Conservation (phyloP, 2,329 filamentous ascomycete species). For the Talaromyces sp. region DNA sequence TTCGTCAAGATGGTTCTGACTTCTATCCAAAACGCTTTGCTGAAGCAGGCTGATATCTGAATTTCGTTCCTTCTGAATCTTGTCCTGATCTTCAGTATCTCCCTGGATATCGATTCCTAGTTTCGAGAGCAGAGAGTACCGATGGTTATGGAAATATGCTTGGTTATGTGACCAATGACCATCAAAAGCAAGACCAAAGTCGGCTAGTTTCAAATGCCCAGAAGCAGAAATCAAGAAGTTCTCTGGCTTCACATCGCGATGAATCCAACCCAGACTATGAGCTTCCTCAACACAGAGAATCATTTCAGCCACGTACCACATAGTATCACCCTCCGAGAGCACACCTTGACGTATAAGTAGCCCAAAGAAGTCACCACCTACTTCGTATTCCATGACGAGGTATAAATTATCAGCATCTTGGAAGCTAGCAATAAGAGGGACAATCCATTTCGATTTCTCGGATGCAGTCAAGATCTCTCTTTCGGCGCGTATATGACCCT, state of each 20-base stretch:
- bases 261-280: conserved; percentile 82
- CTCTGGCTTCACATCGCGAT: conserved; percentile 94
- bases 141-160: conserved; percentile 75
- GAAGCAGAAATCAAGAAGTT: conserved; percentile 88
- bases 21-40: conserved; percentile 17
- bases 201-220: conserved; percentile 90
- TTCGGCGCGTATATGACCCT: conserved; percentile 86
- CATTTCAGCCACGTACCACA: conserved; percentile 93
- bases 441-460: conserved; percentile 83
- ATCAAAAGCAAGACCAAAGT: conserved; percentile 93
- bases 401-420: conserved; percentile 82
- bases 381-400: conserved; percentile 97
- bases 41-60: conserved; percentile 4
- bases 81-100: conserved; percentile 64
- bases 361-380: conserved; percentile 88
- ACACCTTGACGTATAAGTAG: conserved; percentile 79
- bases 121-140: conserved; percentile 71
- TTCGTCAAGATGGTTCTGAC: conserved; percentile 33
- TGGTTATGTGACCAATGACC: conserved; percentile 93
- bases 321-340: conserved; percentile 70
- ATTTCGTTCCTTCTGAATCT: conserved; percentile 39
- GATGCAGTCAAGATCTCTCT: conserved; percentile 86
- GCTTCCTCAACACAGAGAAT: conserved; percentile 90
- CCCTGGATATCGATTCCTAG: conserved; percentile 69
- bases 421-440: conserved; percentile 81